Evolutionary conservation across 1,139 yeast species (phyloP), one percentile per base, ranked within the genome.

Genomic region (Suhomyces bokatorum): DNA sequence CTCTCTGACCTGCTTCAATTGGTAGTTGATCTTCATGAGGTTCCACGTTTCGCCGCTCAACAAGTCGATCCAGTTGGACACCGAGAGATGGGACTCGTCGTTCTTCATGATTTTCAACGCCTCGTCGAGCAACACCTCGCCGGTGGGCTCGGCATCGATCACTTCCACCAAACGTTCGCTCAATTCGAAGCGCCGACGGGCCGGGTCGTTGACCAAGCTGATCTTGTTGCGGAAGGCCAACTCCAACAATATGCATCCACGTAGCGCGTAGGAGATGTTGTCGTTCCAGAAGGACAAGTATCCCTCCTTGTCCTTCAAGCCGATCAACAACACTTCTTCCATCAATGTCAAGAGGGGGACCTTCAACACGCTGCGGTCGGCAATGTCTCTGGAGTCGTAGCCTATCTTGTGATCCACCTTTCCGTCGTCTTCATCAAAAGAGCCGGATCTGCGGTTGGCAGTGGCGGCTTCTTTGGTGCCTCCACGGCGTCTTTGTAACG

Each of bases 41-140:
- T 93, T 93, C 99, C 99, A 93, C 3, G 99, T 95, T 65, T 93
- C 99, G 38, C 95, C 99, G 51, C 91, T 81, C 53, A 93, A 78
- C 49, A 91, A 78, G 64, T 95, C 98, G 54, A 95, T 88, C 99
- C 99, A 95, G 54, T 85, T 85, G 37, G 87, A 80, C 35, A 93
- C 95, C 32, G 91, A 80, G 59, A 90, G 76, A 58, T 87, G 85
- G 40, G 83, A 78, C 52, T 86, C 93, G 61, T 89, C 95, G 49
- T 78, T 76, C 60, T 88, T 89, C 90, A 93, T 95, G 58, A 91
- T 75, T 61, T 86, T 88, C 57, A 93, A 74, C 6, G 98, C 88
- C 67, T 93, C 99, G 69, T 93, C 99, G 50, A 93, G 74, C 56
- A 93, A 75, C 2, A 90, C 96, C 66, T 93, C 99, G 28, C 99